Base-by-base conservation (phyloP, 352 stramenopile species). In the Thalassiosira pacifica region DNA sequence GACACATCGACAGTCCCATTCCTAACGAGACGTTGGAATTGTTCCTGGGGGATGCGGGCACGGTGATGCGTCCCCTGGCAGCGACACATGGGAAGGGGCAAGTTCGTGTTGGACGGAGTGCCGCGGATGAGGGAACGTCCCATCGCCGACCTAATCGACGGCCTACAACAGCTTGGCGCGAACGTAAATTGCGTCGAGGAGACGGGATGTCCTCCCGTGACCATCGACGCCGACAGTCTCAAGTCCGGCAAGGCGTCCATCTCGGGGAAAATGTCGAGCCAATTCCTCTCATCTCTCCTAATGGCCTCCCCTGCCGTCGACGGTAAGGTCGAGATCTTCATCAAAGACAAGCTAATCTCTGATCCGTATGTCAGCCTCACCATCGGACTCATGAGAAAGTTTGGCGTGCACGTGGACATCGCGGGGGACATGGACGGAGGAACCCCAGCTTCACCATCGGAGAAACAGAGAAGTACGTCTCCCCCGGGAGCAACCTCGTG, bases 341-440 rank as follows among this genome's bases (percentile, higher is more conserved):
- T 99, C 71, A 97, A 98, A 78, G 97, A 99, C 83, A 95, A 99
- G 70, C 94, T 98, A 22, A 99, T 98, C 60, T 99, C 96, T 48
- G 93, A 98, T 53, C 98, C 98, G 19, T 99, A 99, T 90, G 98
- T 99, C 60, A 91, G 95, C 48, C 98, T 99, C 87, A 99, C 98
- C 67, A 99, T 98, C 78, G 97, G 98, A 71, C 90, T 99, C 1
- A 99, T 99, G 97, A 93, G 97, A 77, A 96, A 97, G 67, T 99
- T 99, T 88, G 97, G 97, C 55, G 96, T 98, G 26, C 79, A 94
- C 18, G 97, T 99, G 9, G 90, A 97, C 76, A 97, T 98, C 91
- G 79, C 98, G 88, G 92, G 93, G 22, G 87, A 96, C 74, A 95
- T 95, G 86, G 76, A 93, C 42, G 88, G n/a, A n/a, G 76, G 32